Evolutionary conservation across 805 yeast genomes (phyloP).

Genomic region (Grigorovia transvaalensis): DNA sequence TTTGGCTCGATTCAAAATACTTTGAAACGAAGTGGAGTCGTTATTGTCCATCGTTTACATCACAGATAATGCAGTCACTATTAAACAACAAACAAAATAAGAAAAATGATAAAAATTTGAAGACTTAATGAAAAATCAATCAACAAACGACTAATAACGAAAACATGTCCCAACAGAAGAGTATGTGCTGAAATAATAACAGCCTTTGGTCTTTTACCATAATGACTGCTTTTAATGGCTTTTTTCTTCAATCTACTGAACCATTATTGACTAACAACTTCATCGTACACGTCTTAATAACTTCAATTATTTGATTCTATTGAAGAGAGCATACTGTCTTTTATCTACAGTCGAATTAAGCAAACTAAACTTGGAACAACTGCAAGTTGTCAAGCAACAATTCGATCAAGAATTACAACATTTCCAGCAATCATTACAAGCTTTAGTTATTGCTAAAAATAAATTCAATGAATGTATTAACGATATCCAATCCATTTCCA

Average conservation of each 20-base stretch:
- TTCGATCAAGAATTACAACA: constrained; percentile 81
- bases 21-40: constrained; percentile 57
- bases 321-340: too few species aligned
- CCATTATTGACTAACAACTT: too few species aligned
- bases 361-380: constrained; percentile 71
- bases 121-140: too few species aligned
- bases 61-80: neutral
- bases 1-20: constrained; percentile 61
- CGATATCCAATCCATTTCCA: constrained; percentile 49
- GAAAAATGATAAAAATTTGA: neutral
- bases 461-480: constrained; percentile 74
- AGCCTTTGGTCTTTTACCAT: too few species aligned
- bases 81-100: too few species aligned
- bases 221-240: too few species aligned
- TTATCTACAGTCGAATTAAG: constrained; percentile 46
- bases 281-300: too few species aligned
- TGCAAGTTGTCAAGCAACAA: constrained; percentile 70
- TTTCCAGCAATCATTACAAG: constrained; percentile 71
- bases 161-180: constrained; percentile 22
- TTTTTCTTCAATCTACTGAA: too few species aligned
- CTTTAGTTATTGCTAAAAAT: constrained; percentile 69
- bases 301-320: too few species aligned
- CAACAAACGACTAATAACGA: neutral
- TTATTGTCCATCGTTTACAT: constrained; percentile 21
- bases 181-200: constrained; percentile 10